Percentiles rank a stretch among this genome's conserved stretches.
phyloP scores from a whole-genome alignment of 306 rosid species.

The Casuarina glauca region DNA sequence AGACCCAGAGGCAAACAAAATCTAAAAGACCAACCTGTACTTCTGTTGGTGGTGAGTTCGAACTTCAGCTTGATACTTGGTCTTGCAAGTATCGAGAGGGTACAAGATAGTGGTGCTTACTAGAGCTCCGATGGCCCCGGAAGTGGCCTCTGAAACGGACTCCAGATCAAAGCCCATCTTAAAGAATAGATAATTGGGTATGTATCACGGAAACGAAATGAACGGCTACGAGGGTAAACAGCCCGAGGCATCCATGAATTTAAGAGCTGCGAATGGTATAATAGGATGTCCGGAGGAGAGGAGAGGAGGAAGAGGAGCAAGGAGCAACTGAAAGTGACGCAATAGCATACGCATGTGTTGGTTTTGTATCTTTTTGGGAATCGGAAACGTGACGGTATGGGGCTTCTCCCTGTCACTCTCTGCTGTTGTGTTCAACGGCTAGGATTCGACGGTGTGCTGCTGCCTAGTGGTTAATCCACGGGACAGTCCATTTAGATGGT shows the following conservation, averaged over 20 bases:
- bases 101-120: constrained; percentile 84
- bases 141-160: constrained; percentile 84
- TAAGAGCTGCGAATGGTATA: constrained; percentile 1
- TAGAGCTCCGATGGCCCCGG: constrained; percentile 94
- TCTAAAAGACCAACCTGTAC: constrained; percentile 54
- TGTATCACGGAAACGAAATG: constrained; percentile 28
- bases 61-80: constrained; percentile 96
- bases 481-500: too few species aligned
- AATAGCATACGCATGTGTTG: background rate
- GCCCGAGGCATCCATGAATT: constrained; percentile 20
- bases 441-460: background rate
- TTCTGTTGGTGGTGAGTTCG: constrained; percentile 66
- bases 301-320: background rate
- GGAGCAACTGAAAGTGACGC: constrained; percentile 26
- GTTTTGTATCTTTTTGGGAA: constrained; percentile 35
- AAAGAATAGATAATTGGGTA: constrained; percentile 26
- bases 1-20: constrained; percentile 2
- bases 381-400: constrained; percentile 21
- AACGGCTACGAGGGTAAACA: constrained; percentile 9
- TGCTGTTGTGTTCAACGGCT: background rate
- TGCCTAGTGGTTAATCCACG: too few species aligned
- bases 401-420: background rate
- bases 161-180: constrained; percentile 76
- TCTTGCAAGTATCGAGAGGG: constrained; percentile 96
- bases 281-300: background rate